phyloP scores from a whole-genome alignment of 2,329 filamentous ascomycete genomes.

The Corynespora cassiicola region DNA sequence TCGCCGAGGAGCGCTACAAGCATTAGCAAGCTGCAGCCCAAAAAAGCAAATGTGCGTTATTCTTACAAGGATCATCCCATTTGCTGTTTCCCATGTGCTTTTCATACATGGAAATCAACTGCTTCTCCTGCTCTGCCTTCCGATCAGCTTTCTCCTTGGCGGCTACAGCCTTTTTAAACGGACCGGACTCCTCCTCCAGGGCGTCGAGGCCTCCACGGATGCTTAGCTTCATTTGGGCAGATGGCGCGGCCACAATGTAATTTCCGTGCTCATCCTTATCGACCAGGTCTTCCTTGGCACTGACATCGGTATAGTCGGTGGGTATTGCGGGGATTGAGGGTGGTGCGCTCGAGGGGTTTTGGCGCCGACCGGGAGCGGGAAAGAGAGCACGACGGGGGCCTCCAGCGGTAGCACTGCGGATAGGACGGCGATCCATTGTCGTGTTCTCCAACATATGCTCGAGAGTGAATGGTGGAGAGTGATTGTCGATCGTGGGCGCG shows the following conservation, averaged over 20 bases:
- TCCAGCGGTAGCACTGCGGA: conserved; percentile 15
- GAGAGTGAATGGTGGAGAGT: conserved; percentile 9
- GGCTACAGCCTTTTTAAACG: conserved; percentile 4
- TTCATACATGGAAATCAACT: conserved; percentile 40
- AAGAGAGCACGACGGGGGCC: conserved; percentile 39
- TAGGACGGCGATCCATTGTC: too few relatives aligned
- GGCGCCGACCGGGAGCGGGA: conserved; percentile 27
- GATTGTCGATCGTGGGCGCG: conserved; percentile 5
- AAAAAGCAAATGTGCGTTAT: not conserved
- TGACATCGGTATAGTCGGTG: conserved; percentile 37
- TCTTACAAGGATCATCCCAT: conserved; percentile 31
- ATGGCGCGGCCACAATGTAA: conserved; percentile 48
- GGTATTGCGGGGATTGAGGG: conserved; percentile 5
- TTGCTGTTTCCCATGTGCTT: conserved; percentile 35
- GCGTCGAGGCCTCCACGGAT: conserved; percentile 17
- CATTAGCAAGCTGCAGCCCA: conserved; percentile 1
- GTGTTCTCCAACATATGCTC: conserved; percentile 10
- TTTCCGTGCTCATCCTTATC: conserved; percentile 56
- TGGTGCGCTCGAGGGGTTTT: conserved; percentile 22
- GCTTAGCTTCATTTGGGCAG: conserved; percentile 26
- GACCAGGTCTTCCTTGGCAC: conserved; percentile 53
- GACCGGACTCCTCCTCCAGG: conserved; percentile 40
- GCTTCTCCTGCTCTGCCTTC: conserved; percentile 37
- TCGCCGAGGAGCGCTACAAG: conserved; percentile 35
- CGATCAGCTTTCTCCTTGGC: not conserved